Evolutionary conservation across 257 asterid genomes (phyloP).

Genomic region (Ehretia macrophylla): DNA sequence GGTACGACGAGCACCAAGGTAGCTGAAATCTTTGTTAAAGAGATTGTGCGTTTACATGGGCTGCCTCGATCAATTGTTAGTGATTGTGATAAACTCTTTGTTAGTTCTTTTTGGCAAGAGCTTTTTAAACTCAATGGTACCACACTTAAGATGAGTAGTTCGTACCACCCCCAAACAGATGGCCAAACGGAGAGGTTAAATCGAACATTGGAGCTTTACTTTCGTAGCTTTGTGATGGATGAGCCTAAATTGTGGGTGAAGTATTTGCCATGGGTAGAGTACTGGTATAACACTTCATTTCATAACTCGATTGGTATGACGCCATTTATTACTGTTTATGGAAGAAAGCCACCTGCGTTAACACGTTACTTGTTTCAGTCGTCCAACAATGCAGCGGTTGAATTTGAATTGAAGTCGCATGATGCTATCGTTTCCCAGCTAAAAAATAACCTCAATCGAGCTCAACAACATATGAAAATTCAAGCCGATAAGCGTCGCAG

Average conservation of each 20-base stretch:
- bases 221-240: too few relatives aligned
- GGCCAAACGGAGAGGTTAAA: too few relatives aligned
- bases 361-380: background rate
- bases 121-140: background rate
- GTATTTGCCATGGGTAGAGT: too few relatives aligned
- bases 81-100: slow-evolving; percentile 3
- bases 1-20: too few relatives aligned
- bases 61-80: background rate
- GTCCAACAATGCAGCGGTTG: background rate
- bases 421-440: too few relatives aligned
- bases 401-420: rapidly evolving
- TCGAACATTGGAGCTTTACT: too few relatives aligned
- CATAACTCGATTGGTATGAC: background rate
- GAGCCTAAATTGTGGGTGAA: too few relatives aligned
- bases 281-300: background rate
- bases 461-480: background rate
- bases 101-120: background rate
- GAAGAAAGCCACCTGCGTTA: rapidly evolving
- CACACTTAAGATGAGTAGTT: too few relatives aligned
- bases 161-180: too few relatives aligned
- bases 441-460: background rate
- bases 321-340: background rate
- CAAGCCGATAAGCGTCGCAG: background rate
- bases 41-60: too few relatives aligned
- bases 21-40: background rate